These are phyloP conservation scores for Macrophomina tecta DNA, from an alignment of 2,329 filamentous ascomycete genomes.

Conservation along the genomic window DNA sequence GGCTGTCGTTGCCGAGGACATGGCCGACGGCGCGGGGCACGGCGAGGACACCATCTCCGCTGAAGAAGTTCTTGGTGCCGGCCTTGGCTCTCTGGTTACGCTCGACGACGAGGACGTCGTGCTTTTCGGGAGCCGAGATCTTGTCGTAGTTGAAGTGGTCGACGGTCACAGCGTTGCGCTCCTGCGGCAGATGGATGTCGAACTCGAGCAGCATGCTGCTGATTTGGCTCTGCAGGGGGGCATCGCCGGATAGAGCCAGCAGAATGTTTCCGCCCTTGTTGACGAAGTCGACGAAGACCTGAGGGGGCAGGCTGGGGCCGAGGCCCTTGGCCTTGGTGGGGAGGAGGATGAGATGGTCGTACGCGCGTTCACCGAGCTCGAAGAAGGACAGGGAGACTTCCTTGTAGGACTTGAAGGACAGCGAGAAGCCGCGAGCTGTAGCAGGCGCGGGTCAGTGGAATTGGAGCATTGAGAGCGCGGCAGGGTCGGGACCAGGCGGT, in stretches of 20 bases:
- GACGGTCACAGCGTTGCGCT: slow-evolving; percentile 83
- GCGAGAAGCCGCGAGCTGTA: slow-evolving; percentile 79
- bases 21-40: slow-evolving; percentile 83
- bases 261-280: slow-evolving; percentile 92
- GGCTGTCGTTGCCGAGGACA: slow-evolving; percentile 74
- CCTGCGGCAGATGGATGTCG: slow-evolving; percentile 84
- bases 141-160: slow-evolving; percentile 96
- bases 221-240: slow-evolving; percentile 73
- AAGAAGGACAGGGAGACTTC: slow-evolving; percentile 79
- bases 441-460: background rate
- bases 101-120: slow-evolving; percentile 85
- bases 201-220: slow-evolving; percentile 83
- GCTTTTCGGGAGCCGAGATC: slow-evolving; percentile 75
- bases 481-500: background rate
- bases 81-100: slow-evolving; percentile 68
- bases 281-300: slow-evolving; percentile 86
- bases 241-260: slow-evolving; percentile 76
- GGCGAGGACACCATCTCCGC: slow-evolving; percentile 72
- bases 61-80: slow-evolving; percentile 80
- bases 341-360: slow-evolving; percentile 89
- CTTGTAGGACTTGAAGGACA: slow-evolving; percentile 84
- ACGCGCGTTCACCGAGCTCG: slow-evolving; percentile 82
- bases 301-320: slow-evolving; percentile 85
- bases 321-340: slow-evolving; percentile 92
- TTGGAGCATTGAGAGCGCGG: background rate